These are phyloP conservation scores for Radiomyces spectabilis DNA, from an alignment of 192 early-diverging fungal species.

Conservation along the genomic window DNA sequence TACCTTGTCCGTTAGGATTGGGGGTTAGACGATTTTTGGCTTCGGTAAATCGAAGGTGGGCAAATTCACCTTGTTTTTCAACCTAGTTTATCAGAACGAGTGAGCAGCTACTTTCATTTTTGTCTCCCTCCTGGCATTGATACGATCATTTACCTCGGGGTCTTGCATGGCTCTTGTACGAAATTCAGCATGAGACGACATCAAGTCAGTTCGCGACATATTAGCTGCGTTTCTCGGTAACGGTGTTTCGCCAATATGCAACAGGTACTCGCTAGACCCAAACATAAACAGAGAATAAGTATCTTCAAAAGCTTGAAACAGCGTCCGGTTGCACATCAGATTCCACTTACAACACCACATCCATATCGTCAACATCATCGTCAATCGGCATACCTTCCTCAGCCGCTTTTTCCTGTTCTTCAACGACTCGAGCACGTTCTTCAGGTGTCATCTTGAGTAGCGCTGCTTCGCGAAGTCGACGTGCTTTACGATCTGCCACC, in stretches of 20 bases:
- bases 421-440: slow-evolving; percentile 5
- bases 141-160: not conserved
- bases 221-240: not conserved
- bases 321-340: too few species aligned
- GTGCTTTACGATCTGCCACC: not conserved
- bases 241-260: not conserved
- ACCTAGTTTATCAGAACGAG: not conserved
- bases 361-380: too few species aligned
- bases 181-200: slow-evolving; percentile 1
- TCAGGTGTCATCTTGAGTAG: slow-evolving; percentile 14
- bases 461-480: not conserved
- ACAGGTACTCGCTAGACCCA: slow-evolving; percentile 9
- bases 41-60: not conserved
- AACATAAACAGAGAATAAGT: too few species aligned
- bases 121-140: too few species aligned
- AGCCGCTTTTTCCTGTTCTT: slow-evolving; percentile 2
- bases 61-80: not conserved
- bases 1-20: not conserved
- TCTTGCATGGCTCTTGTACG: not conserved
- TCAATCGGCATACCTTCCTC: too few species aligned
- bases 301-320: too few species aligned
- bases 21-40: not conserved
- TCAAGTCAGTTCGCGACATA: slow-evolving; percentile 2
- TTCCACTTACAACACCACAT: slow-evolving; percentile 4
- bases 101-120: not conserved